phyloP scores from a whole-genome alignment of 2,329 filamentous ascomycete species.

The Verticillium tricorpus region DNA sequence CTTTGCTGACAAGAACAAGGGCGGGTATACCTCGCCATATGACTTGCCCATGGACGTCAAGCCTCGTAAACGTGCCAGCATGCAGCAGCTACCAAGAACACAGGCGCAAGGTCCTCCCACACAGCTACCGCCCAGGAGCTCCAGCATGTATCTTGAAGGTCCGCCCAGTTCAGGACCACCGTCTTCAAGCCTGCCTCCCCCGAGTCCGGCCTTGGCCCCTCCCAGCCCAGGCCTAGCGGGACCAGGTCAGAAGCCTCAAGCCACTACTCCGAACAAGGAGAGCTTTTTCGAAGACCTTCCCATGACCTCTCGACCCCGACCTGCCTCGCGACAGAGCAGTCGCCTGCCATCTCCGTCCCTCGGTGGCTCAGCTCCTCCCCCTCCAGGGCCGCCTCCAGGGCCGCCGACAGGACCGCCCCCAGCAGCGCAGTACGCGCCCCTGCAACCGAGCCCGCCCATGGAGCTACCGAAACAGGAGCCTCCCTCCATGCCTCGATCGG shows the following conservation, averaged over 20 bases:
- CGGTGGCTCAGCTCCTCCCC: conserved; percentile 26
- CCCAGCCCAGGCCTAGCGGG: conserved; percentile 28
- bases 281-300: conserved; percentile 80
- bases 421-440: conserved; percentile 10
- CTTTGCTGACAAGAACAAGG: conserved; percentile 86
- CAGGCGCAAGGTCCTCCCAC: conserved; percentile 35
- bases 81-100: conserved; percentile 47
- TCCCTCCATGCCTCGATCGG: conserved; percentile 6
- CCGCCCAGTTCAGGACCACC: conserved; percentile 14
- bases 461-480: conserved; percentile 4
- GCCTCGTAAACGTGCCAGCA: conserved; percentile 60
- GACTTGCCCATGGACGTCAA: conserved; percentile 90
- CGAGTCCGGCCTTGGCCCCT: conserved; percentile 21
- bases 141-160: conserved; percentile 45
- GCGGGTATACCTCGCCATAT: conserved; percentile 90
- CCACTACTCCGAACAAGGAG: conserved; percentile 35
- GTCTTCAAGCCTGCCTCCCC: conserved; percentile 18
- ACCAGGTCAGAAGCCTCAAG: conserved; percentile 26
- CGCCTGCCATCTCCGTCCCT: conserved; percentile 38
- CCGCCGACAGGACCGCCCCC: conserved; percentile 21
- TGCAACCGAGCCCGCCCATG: conserved; percentile 14
- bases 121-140: conserved; percentile 56
- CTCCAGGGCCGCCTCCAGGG: conserved; percentile 27
- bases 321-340: conserved; percentile 50
- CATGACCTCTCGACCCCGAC: conserved; percentile 55